These are phyloP conservation scores for Paecilomyces variotii DNA, from an alignment of 2,329 filamentous ascomycete genomes.

Conservation along the genomic window DNA sequence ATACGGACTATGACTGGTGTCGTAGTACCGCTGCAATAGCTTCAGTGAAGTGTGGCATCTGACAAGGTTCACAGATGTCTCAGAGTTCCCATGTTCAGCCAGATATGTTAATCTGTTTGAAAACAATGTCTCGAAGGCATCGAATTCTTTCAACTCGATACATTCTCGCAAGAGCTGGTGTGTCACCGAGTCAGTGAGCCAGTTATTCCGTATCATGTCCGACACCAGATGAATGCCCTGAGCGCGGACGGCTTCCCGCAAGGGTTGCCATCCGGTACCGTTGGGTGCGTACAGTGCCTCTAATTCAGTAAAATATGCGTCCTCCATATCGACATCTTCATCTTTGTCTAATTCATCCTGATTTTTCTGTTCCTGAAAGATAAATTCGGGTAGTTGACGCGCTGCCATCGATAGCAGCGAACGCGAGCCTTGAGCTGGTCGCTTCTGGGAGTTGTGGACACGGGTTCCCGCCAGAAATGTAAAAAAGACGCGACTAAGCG, in stretches of 20 bases:
- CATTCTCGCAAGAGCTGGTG: constrained; percentile 27
- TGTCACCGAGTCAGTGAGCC: constrained; percentile 24
- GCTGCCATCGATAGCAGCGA: constrained; percentile 30
- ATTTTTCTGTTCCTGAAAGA: constrained; percentile 27
- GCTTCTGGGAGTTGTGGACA: constrained; percentile 1
- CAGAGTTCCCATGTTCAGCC: constrained; percentile 20
- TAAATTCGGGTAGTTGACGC: constrained; percentile 30
- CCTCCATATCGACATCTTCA: constrained; percentile 30
- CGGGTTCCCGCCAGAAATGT: constrained; percentile 30
- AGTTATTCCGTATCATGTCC: constrained; percentile 26
- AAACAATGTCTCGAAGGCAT: constrained; percentile 28
- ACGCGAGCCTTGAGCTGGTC: constrained; percentile 14
- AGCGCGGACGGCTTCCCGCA: constrained; percentile 33
- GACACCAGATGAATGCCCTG: constrained; percentile 33
- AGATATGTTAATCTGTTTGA: constrained; percentile 23
- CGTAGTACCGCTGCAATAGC: constrained; percentile 24
- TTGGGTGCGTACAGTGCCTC: constrained; percentile 29
- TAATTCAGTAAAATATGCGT: constrained; percentile 35
- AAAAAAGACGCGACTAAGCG: constrained; percentile 26
- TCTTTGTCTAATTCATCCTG: constrained; percentile 25
- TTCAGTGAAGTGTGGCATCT: constrained; percentile 20
- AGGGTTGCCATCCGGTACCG: constrained; percentile 30
- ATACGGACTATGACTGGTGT: constrained; percentile 16
- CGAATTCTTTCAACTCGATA: constrained; percentile 21
- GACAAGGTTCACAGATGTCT: constrained; percentile 13